Evolutionary conservation across 176 grass and related monocot species (phyloP).

Genomic region (Bromus sterilis): DNA sequence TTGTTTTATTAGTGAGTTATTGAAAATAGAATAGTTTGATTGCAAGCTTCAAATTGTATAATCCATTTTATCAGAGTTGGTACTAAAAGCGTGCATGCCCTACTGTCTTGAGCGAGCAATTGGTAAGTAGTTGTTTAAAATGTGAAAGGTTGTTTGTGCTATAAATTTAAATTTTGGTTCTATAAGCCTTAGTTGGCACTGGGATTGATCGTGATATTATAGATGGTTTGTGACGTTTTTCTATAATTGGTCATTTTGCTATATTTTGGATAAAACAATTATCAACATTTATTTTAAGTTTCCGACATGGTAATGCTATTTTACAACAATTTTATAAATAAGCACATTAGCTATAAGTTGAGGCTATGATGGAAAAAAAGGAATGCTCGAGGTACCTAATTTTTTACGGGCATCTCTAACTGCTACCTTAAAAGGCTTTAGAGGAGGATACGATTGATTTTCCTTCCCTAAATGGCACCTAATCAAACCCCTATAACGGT

Average conservation of each 20-base stretch:
- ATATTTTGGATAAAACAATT: background rate
- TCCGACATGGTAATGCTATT: background rate
- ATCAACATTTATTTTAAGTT: background rate
- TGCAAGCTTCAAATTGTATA: background rate
- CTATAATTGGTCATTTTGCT: background rate
- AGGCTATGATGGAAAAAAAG: background rate
- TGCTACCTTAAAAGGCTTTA: no score
- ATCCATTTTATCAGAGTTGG: background rate
- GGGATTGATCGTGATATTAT: background rate
- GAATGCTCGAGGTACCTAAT: background rate
- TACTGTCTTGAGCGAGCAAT: background rate
- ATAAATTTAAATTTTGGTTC: background rate
- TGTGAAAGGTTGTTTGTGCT: background rate
- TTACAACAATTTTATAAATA: no score
- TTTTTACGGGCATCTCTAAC: no score
- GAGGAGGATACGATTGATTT: no score
- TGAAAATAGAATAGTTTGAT: background rate
- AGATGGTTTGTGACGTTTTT: background rate
- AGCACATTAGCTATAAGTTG: background rate
- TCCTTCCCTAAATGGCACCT: no score
- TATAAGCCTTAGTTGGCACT: background rate
- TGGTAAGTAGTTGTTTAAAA: background rate
- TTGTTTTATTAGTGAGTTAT: background rate
- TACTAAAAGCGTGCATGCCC: background rate
- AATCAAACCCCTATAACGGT: no score